Evolutionary conservation across 208 protist genomes (phyloP).

Genomic region (Wallacemonas sp.): DNA sequence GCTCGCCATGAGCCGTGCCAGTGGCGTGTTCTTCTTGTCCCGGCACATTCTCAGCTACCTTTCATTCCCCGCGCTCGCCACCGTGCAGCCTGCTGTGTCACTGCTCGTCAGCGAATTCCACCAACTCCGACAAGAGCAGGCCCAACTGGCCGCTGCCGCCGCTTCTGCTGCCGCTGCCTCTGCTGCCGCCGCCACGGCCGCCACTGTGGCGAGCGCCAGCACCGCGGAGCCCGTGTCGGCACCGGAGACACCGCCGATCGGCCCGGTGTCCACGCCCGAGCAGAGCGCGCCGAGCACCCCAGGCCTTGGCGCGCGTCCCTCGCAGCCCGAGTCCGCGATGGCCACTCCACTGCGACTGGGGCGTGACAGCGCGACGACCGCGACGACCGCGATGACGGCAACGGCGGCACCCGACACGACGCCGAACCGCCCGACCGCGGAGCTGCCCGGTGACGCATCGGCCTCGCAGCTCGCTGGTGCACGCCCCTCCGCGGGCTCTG

Average conservation of each 20-base stretch:
- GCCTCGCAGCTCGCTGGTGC: not conserved
- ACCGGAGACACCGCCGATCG: too few species aligned
- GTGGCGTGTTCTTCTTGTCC: not conserved
- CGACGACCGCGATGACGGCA: not conserved
- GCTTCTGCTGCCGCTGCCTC: not conserved
- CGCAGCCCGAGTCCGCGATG: too few species aligned
- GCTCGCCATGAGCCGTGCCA: not conserved
- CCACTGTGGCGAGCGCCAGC: too few species aligned
- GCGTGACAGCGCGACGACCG: too few species aligned
- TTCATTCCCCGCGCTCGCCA: constrained; percentile 9
- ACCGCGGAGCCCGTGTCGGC: too few species aligned
- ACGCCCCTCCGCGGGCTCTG: constrained; percentile 9
- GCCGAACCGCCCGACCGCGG: constrained; percentile 1
- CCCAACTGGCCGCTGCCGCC: not conserved
- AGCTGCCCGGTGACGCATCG: not conserved
- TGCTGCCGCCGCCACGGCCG: not conserved
- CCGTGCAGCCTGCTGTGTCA: not conserved
- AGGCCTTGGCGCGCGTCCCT: too few species aligned
- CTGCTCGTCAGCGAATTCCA: constrained; percentile 3
- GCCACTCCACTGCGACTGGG: too few species aligned
- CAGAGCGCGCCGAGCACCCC: too few species aligned
- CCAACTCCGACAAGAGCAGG: constrained; percentile 2
- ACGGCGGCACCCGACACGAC: not conserved
- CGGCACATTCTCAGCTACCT: constrained; percentile 18
- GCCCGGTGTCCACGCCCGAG: too few species aligned